Evolutionary conservation across 768 basidiomycete species (phyloP), one percentile per base, ranked within the genome.

Genomic region (Mycena maculata): DNA sequence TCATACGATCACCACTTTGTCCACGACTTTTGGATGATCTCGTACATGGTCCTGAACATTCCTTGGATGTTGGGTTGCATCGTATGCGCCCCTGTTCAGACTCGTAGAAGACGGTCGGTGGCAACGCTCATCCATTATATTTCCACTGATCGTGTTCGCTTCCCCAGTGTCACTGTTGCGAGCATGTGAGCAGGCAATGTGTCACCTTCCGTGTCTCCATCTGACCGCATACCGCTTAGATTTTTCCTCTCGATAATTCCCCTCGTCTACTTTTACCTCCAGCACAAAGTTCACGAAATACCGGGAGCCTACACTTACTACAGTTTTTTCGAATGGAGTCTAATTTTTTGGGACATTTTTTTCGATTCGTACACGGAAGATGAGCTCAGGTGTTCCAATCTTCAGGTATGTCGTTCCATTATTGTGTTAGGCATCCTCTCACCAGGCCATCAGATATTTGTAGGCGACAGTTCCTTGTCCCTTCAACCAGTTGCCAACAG

Each of bases 301-400:
- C 92, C 94, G 1, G 94, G 95, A 75, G 95, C 95, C 13, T 97
- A 97, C 78, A 95, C 93, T 3, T 80, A 80, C 45, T 97, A 96
- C 73, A 88, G 90, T 48, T 90, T 96, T 78, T 92, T 93, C 71
- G 95, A 97, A 79, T 97, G 95, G 95, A 83, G 82, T 10, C 86
- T 95, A 52, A 93, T 95, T 60, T 74, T 90, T 56, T 81, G 90
- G 48, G 93, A 95, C 63, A 81, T 95, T 27, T 63, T 87, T 16
- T 94, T 88, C 70, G 93, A 95, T 74, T 88, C 92, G 0, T 76
- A 90, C n/a, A 72, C 86, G 1, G 87, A 84, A 60, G 78, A 83
- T 30, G 92, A 93, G 70, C 87, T 93, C 67, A 78, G 76, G 48
- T 81, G 84, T 42, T 80, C 83, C 7, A 79, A 85, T 64, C 71